These are phyloP conservation scores for Trichoderma asperelloides DNA, from an alignment of 495 filamentous ascomycete genomes.

Conservation along the genomic window DNA sequence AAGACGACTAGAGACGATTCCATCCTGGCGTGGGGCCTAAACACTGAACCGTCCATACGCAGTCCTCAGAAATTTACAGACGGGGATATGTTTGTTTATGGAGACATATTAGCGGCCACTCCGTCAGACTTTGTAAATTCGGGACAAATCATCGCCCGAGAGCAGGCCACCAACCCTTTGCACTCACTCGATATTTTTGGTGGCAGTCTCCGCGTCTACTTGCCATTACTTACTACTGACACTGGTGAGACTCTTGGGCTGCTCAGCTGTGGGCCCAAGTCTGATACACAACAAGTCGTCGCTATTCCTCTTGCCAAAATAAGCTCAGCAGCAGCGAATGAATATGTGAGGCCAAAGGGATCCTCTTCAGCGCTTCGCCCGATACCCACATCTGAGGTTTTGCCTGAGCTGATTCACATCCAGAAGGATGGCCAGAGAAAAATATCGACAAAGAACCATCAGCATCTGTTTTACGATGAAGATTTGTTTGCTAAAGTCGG, in stretches of 20 bases:
- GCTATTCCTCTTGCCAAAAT: neutral
- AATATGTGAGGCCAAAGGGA: neutral
- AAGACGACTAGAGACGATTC: neutral
- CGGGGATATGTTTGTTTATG: neutral
- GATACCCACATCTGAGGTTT: no score
- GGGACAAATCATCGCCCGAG: neutral
- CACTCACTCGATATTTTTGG: conserved; percentile 2
- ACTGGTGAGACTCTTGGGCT: neutral
- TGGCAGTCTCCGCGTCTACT: neutral
- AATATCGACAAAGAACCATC: neutral
- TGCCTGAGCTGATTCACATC: neutral
- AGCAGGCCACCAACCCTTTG: neutral
- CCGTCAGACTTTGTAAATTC: conserved; percentile 3
- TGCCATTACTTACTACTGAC: neutral
- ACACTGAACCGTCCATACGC: neutral
- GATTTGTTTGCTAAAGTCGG: neutral
- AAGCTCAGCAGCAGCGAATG: neutral
- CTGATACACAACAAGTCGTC: neutral
- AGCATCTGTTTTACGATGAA: neutral
- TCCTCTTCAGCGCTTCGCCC: neutral
- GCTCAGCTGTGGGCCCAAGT: neutral
- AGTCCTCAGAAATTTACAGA: neutral
- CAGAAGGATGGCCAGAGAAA: neutral
- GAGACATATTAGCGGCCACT: neutral
- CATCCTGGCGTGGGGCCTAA: neutral